Conservation (phyloP, 352 stramenopile genomes). For the Plasmopara halstedii region DNA sequence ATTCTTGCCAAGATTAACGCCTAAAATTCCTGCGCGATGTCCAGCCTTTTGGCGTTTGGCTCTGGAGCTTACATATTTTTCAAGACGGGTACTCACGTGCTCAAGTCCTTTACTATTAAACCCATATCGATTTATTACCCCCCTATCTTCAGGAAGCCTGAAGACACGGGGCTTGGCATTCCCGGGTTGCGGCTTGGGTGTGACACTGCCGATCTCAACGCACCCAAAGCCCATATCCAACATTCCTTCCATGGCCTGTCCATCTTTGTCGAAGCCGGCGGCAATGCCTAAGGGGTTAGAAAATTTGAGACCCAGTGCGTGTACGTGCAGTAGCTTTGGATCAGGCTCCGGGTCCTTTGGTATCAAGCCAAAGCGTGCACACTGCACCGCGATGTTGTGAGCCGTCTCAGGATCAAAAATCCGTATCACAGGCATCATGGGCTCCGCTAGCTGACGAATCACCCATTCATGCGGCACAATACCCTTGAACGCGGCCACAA, state of each 20-base stretch:
- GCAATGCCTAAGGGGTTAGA: conserved; percentile 92
- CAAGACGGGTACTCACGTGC: conserved; percentile 59
- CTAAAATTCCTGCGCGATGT: conserved; percentile 81
- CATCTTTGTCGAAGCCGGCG: conserved; percentile 98
- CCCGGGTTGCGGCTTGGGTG: conserved; percentile 86
- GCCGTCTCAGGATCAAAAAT: conserved; percentile 81
- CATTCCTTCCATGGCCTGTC: conserved; percentile 88
- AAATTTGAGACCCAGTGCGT: conserved; percentile 71
- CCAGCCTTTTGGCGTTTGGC: conserved; percentile 18
- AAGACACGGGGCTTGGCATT: conserved; percentile 97
- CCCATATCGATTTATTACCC: conserved; percentile 97
- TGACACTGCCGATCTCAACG: conserved; percentile 95
- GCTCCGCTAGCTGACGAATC: conserved; percentile 58
- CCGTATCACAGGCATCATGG: conserved; percentile 74
- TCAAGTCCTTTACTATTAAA: conserved; percentile 95
- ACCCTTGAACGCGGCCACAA: conserved; percentile 53
- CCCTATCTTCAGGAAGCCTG: conserved; percentile 89
- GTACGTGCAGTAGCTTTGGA: conserved; percentile 42
- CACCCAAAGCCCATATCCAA: conserved; percentile 93
- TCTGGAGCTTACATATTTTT: conserved; percentile 42
- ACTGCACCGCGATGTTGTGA: conserved; percentile 79
- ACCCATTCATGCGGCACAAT: conserved; percentile 71
- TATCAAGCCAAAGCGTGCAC: conserved; percentile 57
- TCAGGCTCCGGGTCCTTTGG: conserved; percentile 57
- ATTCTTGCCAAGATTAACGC: conserved; percentile 98